Evolutionary conservation across 2,329 filamentous ascomycete species (phyloP), one percentile per base, ranked within the genome.

Genomic region (Ceratocystis papillata): DNA sequence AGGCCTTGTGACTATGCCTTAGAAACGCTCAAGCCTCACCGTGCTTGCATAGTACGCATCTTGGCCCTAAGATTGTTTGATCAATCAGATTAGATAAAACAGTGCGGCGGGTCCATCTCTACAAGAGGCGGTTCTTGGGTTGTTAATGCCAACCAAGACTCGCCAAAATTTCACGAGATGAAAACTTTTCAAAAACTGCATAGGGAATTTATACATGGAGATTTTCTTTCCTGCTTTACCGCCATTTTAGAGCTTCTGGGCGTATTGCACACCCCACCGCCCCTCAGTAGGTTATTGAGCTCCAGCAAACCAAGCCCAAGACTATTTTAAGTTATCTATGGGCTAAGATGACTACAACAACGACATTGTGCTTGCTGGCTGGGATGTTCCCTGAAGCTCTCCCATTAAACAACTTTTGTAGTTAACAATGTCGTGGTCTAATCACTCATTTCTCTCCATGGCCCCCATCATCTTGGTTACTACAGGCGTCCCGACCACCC

Each of bases 81-180:
- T 55, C 50, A 60, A 66, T 66, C 65, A 66, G 65, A 66, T 66
- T 66, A 66, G 65, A 66, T 66, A 66, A 66, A 25, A 30, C 7
- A n/a, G 22, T 22, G 37, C 59, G 12, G 37, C 59, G 12, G 37
- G 33, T 15, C 44, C 28, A 12, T 45, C 10, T 8, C 25, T 5
- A 5, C 48, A 53, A 20, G 28, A 59, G 6, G 55, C 28, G 55
- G 55, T n/a, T 33, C 55, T 37, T 25, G 3, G 25, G 28, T 10
- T 59, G 53, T 20, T 59, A 22, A 59, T 37, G 55, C 28, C 28
- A 30, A 17, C 30, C 55, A 37, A 59, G n/a, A 30, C 55, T 59
- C 28, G 55, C 55, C 30, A 37, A n/a, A 59, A 8, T 62, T 62
- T 33, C 30, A 20, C 5, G 5, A 41, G 4, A 25, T 41, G 59